Percentiles rank a stretch among this genome's conserved stretches.
Conservation (phyloP, 305 asterid species). For the Salvia sclarea region DNA sequence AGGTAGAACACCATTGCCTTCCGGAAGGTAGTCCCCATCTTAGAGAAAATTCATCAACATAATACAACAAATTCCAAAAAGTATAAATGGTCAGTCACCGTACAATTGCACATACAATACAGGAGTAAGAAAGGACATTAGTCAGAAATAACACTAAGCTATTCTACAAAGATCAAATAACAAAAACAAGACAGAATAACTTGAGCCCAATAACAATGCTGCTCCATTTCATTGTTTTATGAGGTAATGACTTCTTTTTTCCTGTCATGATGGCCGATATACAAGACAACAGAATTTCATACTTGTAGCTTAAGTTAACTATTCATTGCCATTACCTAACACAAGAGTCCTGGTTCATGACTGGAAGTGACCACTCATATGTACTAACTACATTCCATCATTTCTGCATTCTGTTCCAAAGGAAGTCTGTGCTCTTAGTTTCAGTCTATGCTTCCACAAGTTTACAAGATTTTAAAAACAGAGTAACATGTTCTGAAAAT, state of each 20-base stretch:
- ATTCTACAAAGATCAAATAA: background rate
- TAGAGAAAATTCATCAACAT: conserved; percentile 7
- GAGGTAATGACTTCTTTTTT: background rate
- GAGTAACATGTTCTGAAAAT: background rate
- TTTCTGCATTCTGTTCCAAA: background rate
- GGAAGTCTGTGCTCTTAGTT: background rate
- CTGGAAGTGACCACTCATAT: background rate
- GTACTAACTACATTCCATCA: conserved; percentile 7
- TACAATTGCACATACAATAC: background rate
- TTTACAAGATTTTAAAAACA: conserved; percentile 11
- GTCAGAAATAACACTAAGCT: background rate
- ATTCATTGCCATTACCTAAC: background rate
- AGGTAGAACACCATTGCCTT: conserved; percentile 3
- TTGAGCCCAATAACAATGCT: background rate
- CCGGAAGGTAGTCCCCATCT: conserved; percentile 5
- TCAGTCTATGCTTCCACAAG: conserved; percentile 10
- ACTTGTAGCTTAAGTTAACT: background rate
- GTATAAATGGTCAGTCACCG: background rate
- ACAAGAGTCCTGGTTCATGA: conserved; percentile 17
- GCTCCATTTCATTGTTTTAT: background rate
- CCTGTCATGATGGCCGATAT: background rate
- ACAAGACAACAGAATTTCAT: background rate
- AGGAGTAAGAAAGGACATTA: background rate
- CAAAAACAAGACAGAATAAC: background rate
- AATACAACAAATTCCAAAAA: conserved; percentile 1